A percentile compares a stretch with the other conserved stretches of the same genome.
Conservation (phyloP, 495 filamentous ascomycete species). For the Penicilliopsis zonata region DNA sequence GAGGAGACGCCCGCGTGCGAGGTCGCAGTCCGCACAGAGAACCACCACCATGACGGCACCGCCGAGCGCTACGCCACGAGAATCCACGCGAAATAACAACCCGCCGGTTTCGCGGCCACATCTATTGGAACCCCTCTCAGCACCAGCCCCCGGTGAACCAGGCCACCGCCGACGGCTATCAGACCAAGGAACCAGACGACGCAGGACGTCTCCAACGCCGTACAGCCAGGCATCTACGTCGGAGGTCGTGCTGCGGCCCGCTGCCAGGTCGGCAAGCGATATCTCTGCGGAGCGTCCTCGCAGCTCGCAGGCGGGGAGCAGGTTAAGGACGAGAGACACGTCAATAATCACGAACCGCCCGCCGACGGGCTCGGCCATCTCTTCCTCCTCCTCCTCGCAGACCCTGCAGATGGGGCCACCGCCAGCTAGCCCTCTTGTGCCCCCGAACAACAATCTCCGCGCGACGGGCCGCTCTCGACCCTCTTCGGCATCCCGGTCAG, state of each 20-base stretch:
- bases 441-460: slow-evolving; percentile 9
- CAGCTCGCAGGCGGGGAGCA: slow-evolving; percentile 11
- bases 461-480: slow-evolving; percentile 19
- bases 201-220: slow-evolving; percentile 24
- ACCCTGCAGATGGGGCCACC: neutral
- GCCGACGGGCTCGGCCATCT: slow-evolving; percentile 9
- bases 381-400: slow-evolving; percentile 5
- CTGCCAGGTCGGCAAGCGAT: slow-evolving; percentile 28
- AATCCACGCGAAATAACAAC: slow-evolving; percentile 15
- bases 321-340: slow-evolving; percentile 13
- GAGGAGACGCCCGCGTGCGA: slow-evolving; percentile 14
- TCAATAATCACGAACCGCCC: slow-evolving; percentile 12
- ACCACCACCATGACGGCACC: slow-evolving; percentile 2
- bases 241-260: slow-evolving; percentile 23
- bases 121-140: slow-evolving; percentile 32
- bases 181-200: slow-evolving; percentile 28
- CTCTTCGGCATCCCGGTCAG: slow-evolving; percentile 23
- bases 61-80: slow-evolving; percentile 8
- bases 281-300: slow-evolving; percentile 26
- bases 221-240: slow-evolving; percentile 24
- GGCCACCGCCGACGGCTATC: slow-evolving; percentile 38
- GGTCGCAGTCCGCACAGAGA: slow-evolving; percentile 25
- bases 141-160: slow-evolving; percentile 17
- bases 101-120: slow-evolving; percentile 46
- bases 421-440: slow-evolving; percentile 5